Evolutionary conservation across 768 basidiomycete species (phyloP).

Genomic region (Russula sp.): DNA sequence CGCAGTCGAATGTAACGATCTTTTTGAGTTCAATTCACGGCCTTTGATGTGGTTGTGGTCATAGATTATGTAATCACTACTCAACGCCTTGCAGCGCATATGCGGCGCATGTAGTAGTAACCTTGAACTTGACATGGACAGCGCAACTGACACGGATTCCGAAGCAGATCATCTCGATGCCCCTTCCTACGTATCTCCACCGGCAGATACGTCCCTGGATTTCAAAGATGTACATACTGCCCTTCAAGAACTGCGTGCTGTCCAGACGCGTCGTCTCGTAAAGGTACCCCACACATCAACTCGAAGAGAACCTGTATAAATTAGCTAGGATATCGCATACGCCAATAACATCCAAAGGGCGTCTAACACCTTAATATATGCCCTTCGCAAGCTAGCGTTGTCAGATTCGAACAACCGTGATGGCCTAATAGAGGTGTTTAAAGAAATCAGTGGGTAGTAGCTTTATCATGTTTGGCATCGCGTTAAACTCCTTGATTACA

Average conservation of each 20-base stretch:
- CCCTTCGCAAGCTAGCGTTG: slow-evolving; percentile 2
- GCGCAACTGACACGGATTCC: slow-evolving; percentile 57
- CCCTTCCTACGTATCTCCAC: background rate
- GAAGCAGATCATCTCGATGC: slow-evolving; percentile 31
- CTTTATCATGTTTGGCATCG: background rate
- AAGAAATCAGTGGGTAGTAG: slow-evolving; percentile 19
- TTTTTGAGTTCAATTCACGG: slow-evolving; percentile 45
- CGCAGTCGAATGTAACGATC: slow-evolving; percentile 52
- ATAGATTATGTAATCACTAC: slow-evolving; percentile 28
- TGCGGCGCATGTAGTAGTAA: too few relatives aligned
- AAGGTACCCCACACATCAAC: slow-evolving; percentile 15
- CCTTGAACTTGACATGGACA: slow-evolving; percentile 33
- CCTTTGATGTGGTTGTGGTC: slow-evolving; percentile 15
- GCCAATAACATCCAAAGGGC: slow-evolving; percentile 14
- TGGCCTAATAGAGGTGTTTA: slow-evolving; percentile 12
- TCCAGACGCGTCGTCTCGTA: slow-evolving; percentile 10
- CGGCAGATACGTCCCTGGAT: background rate
- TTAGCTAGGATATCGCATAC: slow-evolving; percentile 21
- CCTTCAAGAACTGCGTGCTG: background rate
- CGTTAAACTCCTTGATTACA: background rate
- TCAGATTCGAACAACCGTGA: background rate
- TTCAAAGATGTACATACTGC: slow-evolving; percentile 8
- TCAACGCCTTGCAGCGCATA: too few relatives aligned
- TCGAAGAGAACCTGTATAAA: slow-evolving; percentile 22
- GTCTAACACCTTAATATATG: slow-evolving; percentile 8